These are phyloP conservation scores for Lichtheimia ornata DNA, from an alignment of 371 early-diverging fungal species.

Conservation along the genomic window DNA sequence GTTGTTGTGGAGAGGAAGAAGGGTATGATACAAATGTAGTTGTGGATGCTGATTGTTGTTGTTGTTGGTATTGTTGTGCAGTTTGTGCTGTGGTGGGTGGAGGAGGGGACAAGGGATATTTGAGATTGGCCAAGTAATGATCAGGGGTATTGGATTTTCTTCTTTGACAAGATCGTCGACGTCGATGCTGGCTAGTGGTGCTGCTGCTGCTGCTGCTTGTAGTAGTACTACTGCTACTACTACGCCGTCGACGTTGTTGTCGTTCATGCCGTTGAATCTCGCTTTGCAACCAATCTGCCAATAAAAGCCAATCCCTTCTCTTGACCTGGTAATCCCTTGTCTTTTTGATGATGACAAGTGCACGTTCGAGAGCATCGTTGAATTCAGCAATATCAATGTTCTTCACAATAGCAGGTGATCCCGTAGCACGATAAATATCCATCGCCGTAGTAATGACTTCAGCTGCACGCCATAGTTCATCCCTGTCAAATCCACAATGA, in stretches of 20 bases:
- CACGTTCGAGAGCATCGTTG: conserved; percentile 28
- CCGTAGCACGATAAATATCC: conserved; percentile 36
- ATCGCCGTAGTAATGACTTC: conserved; percentile 39
- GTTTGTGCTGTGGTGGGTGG: background rate
- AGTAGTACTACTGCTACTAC: too few relatives aligned
- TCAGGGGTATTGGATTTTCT: conserved; percentile 8
- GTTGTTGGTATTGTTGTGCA: background rate
- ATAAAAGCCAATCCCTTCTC: conserved; percentile 36
- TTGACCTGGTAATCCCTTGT: conserved; percentile 31
- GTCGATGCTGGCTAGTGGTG: background rate
- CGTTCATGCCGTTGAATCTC: conserved; percentile 41
- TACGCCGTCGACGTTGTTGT: background rate
- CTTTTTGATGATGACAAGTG: conserved; percentile 26
- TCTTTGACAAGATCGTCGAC: conserved; percentile 18
- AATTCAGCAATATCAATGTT: conserved; percentile 25
- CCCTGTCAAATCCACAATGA: conserved; percentile 47
- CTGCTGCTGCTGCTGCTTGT: too few relatives aligned
- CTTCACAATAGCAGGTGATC: conserved; percentile 26
- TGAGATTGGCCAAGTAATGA: background rate
- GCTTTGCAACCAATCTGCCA: conserved; percentile 40
- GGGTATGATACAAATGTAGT: background rate
- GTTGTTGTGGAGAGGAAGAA: conserved; percentile 10
- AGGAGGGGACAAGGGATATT: conserved; percentile 5
- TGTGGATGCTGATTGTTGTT: background rate
- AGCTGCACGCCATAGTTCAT: conserved; percentile 45